Conservation (phyloP, 345 rosid genomes). For the Eucalyptus curtisii region DNA sequence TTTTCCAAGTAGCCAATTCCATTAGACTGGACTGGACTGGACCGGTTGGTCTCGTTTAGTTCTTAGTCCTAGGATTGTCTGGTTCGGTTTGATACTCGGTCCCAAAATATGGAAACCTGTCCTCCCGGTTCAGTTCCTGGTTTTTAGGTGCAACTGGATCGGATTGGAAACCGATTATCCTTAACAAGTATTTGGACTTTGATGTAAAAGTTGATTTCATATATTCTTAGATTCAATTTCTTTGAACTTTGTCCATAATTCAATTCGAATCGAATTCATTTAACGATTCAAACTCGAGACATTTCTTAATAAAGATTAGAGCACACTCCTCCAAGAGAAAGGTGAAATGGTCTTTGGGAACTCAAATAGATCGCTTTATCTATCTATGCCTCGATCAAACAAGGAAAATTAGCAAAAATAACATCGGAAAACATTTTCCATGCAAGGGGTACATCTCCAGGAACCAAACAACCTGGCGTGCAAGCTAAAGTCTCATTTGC, state of each 20-base stretch:
- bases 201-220: too few species aligned
- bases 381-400: neutral
- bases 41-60: accelerated
- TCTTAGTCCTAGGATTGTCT: too few species aligned
- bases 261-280: too few species aligned
- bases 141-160: too few species aligned
- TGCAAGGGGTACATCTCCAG: neutral
- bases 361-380: neutral
- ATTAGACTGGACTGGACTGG: accelerated
- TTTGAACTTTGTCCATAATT: too few species aligned
- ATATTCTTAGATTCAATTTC: too few species aligned
- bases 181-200: too few species aligned
- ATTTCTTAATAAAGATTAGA: neutral
- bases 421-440: neutral
- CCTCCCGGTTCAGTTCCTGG: accelerated
- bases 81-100: accelerated
- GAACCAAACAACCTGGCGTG: neutral
- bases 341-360: neutral
- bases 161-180: too few species aligned
- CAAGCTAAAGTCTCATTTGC: neutral
- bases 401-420: neutral
- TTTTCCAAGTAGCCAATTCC: too few species aligned
- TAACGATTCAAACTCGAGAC: too few species aligned
- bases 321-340: neutral
- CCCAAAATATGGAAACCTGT: too few species aligned